phyloP scores from a whole-genome alignment of 306 rosid species.

The Clitoria ternatea region DNA sequence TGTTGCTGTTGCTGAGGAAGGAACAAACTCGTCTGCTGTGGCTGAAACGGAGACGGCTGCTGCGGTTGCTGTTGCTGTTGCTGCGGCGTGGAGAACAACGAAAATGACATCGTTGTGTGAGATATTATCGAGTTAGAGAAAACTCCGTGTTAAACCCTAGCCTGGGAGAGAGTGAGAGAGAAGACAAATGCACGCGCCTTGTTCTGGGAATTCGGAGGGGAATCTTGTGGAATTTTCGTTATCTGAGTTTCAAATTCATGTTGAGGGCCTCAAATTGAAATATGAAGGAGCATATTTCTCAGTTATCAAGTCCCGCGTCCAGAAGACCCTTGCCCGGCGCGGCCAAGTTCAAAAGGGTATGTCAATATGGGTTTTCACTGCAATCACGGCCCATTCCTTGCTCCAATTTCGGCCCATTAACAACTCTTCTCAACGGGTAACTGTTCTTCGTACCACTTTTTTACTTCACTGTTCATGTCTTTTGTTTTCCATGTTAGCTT shows the following conservation, averaged over 20 bases:
- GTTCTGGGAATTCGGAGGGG: neutral
- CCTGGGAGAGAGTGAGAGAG: conserved; percentile 5
- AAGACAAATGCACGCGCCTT: neutral
- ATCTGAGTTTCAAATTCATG: neutral
- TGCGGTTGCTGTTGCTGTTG: conserved; percentile 46
- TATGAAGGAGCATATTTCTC: neutral
- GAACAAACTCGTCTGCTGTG: conserved; percentile 28
- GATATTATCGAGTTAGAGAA: conserved; percentile 7
- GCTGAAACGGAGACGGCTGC: conserved; percentile 51
- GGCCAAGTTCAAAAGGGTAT: neutral
- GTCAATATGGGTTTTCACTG: neutral
- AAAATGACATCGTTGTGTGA: conserved; percentile 57
- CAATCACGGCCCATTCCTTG: conserved; percentile 1
- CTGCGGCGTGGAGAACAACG: conserved; percentile 71
- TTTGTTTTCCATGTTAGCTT: too few relatives aligned
- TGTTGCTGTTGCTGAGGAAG: conserved; percentile 39
- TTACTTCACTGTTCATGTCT: too few relatives aligned
- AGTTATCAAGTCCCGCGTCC: conserved; percentile 11
- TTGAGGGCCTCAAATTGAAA: neutral
- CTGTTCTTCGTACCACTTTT: too few relatives aligned
- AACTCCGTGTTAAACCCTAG: conserved; percentile 67
- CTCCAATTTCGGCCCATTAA: neutral
- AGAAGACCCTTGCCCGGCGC: neutral
- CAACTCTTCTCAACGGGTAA: too few relatives aligned
- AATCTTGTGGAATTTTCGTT: neutral